A percentile compares a stretch with the other conserved stretches of the same genome.
Evolutionary conservation across 140 eudicot species (phyloP).

Genomic region (Senecio squalidus): DNA sequence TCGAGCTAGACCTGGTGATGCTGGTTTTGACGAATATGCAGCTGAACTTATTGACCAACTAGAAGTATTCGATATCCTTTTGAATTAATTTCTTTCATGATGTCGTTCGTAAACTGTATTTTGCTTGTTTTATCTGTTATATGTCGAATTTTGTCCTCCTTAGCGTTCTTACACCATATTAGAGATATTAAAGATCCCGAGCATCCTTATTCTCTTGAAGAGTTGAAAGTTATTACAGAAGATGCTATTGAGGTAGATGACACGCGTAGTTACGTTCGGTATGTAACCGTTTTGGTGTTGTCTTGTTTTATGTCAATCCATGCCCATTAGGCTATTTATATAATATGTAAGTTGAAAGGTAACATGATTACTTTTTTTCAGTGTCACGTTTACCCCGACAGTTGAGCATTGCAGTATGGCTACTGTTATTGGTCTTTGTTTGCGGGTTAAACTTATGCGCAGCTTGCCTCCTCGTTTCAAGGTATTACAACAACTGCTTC

Average conservation of each 20-base stretch:
- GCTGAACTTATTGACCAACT: slow-evolving; percentile 72
- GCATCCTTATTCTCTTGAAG: slow-evolving; percentile 95
- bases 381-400: slow-evolving; percentile 95
- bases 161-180: slow-evolving; percentile 66
- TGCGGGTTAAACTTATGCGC: slow-evolving; percentile 96
- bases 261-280: slow-evolving; percentile 68
- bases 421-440: slow-evolving; percentile 85
- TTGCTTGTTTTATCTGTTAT: too few relatives aligned
- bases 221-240: slow-evolving; percentile 84
- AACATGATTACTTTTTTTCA: slow-evolving; percentile 15
- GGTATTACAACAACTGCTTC: slow-evolving; percentile 33
- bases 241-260: slow-evolving; percentile 93
- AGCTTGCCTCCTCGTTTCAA: slow-evolving; percentile 86
- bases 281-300: background rate
- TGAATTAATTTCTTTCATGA: background rate
- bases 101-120: background rate
- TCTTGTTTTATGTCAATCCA: background rate
- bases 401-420: slow-evolving; percentile 99
- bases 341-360: background rate
- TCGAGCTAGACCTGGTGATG: slow-evolving; percentile 34
- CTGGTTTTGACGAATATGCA: slow-evolving; percentile 58
- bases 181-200: slow-evolving; percentile 99
- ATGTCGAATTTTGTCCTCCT: slow-evolving; percentile 37
- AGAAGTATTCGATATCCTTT: slow-evolving; percentile 92
- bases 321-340: background rate